Base-by-base conservation (phyloP, 2,329 filamentous ascomycete species). In the Phyllosticta paracitricarpa region DNA sequence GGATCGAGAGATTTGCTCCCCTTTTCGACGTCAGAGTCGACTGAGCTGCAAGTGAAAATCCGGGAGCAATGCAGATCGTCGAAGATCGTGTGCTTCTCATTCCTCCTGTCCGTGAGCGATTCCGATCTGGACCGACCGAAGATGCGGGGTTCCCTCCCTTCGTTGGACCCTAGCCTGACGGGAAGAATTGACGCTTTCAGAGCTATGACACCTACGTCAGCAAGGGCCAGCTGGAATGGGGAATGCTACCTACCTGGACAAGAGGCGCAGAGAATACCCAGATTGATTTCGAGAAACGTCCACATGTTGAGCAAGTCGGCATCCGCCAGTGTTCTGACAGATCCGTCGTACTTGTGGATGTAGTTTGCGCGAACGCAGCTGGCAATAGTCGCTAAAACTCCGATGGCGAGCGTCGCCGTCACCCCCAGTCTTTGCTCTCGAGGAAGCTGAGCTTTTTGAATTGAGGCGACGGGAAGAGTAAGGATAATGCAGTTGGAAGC, bases 211-310 rank as follows among this genome's bases (percentile, higher is more conserved):
- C 6, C 40, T 48, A 48, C 40, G 40, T 48, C 40, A 48, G 40
- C 40, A 48, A 48, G 40, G 40, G 40, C 6, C n/a, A n/a, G 19
- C 22, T 25, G 52, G 19, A 25, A 25, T 54, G 52, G 12, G 22
- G 12, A 14, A 26, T 54, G n/a, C 26, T 17, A 9, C 52, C 72
- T 71, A 6, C 70, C 73, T 51, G 69, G 66, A 17, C 66, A 64
- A 17, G 68, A 70, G 22, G 67, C 67, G 63, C 70, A 71, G n/a
- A 70, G 61, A 7, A 72, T 67, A 14, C 66, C 70, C 3, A 70
- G 56, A 54, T 71, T 71, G 60, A 72, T 66, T 57, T 72, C 70
- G 55, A 71, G 63, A 63, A 72, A 69, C 2, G 68, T 70, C 70
- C 69, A 72, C 4, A 65, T 66, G 51, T 66, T 68, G 51, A 70